Conservation (phyloP, 805 yeast species). For the Zygotorulaspora sp. region DNA sequence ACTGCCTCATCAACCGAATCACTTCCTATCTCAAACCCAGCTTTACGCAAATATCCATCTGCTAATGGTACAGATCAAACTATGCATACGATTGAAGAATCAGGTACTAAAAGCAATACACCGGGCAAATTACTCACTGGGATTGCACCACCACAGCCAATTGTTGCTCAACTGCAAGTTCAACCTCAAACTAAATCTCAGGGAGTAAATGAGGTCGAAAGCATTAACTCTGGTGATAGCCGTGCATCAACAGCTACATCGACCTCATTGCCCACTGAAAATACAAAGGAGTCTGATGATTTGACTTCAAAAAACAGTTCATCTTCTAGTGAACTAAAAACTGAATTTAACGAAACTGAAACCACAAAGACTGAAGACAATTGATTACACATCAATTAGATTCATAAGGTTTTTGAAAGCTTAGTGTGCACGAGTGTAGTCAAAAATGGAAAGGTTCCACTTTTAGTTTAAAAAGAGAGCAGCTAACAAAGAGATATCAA, state of each 20-base stretch:
- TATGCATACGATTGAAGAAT: conserved; percentile 1
- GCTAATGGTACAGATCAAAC: conserved; percentile 1
- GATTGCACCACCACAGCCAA: conserved; percentile 10
- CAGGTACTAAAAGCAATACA: conserved; percentile 8
- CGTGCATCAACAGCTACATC: background rate
- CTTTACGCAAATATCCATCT: background rate
- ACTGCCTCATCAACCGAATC: conserved; percentile 6
- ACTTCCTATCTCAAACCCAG: background rate
- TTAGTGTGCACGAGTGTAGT: no score
- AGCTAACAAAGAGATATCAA: background rate
- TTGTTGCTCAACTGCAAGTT: background rate
- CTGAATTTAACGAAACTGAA: background rate
- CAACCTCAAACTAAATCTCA: background rate
- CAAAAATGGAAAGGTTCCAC: background rate
- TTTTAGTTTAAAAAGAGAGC: background rate
- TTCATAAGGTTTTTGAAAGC: no score
- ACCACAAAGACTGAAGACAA: background rate
- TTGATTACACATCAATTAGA: background rate
- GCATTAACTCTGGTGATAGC: background rate
- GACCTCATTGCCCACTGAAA: background rate
- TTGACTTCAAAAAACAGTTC: background rate
- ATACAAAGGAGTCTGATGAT: background rate
- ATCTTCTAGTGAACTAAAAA: background rate
- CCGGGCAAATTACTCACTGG: conserved; percentile 12
- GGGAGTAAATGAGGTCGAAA: background rate